A percentile compares a stretch with the other conserved stretches of the same genome.
phyloP scores from a whole-genome alignment of 2,329 filamentous ascomycete genomes.

The Colletotrichum trifolii region DNA sequence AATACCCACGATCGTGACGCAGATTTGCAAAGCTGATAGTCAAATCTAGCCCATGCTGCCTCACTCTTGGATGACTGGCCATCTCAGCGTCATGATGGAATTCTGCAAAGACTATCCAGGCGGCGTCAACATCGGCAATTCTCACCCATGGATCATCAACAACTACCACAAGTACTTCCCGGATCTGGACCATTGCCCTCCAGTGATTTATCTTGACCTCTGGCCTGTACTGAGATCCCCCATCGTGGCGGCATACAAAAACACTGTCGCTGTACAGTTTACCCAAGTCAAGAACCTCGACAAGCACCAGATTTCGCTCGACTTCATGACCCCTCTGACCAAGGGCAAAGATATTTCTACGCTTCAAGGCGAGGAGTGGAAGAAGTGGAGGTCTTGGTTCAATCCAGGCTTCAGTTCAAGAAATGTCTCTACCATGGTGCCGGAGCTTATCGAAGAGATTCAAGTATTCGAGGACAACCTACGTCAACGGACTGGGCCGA shows the following conservation, averaged over 20 bases:
- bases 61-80: conserved; percentile 27
- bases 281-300: conserved; percentile 30
- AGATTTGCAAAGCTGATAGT: not conserved
- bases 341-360: conserved; percentile 15
- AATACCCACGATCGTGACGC: fast-evolving
- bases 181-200: conserved; percentile 30
- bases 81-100: conserved; percentile 12
- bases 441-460: conserved; percentile 21
- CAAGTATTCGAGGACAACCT: conserved; percentile 15
- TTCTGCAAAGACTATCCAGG: conserved; percentile 14
- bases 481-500: not conserved
- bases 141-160: conserved; percentile 17
- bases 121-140: conserved; percentile 10
- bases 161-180: conserved; percentile 25
- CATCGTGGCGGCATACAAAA: conserved; percentile 30
- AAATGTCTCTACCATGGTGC: conserved; percentile 9
- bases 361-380: conserved; percentile 25
- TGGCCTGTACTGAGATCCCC: conserved; percentile 38
- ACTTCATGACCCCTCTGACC: conserved; percentile 27
- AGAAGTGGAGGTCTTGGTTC: conserved; percentile 45
- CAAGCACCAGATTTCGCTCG: conserved; percentile 24
- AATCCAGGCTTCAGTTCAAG: conserved; percentile 47
- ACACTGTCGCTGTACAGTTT: conserved; percentile 36
- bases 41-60: conserved; percentile 6
- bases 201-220: conserved; percentile 38